These are phyloP conservation scores for Penicillium silybi DNA, from an alignment of 495 filamentous ascomycete species.

Conservation along the genomic window DNA sequence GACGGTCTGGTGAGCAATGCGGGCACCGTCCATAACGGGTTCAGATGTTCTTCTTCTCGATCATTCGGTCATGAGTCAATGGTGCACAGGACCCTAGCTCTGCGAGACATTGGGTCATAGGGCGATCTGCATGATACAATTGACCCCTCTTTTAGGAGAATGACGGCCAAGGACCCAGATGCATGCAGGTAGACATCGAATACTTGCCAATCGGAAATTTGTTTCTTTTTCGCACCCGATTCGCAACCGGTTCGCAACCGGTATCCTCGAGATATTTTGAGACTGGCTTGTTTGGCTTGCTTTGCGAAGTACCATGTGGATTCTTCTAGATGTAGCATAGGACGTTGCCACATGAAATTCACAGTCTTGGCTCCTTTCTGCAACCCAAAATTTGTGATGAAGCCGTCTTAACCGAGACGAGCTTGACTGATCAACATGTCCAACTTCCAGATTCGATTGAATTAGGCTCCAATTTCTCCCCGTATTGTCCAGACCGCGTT, in stretches of 20 bases:
- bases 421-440: conserved; percentile 17
- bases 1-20: not conserved
- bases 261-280: not conserved
- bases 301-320: conserved; percentile 5
- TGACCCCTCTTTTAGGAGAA: conserved; percentile 3
- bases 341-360: conserved; percentile 13
- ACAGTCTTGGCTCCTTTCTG: conserved; percentile 11
- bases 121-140: conserved; percentile 8
- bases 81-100: not conserved
- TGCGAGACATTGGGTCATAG: not conserved
- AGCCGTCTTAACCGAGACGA: conserved; percentile 27
- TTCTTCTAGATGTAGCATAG: not conserved
- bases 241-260: not conserved
- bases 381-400: conserved; percentile 3
- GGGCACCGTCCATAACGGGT: conserved; percentile 1
- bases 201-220: not conserved
- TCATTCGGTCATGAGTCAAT: not conserved
- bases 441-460: conserved; percentile 14
- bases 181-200: conserved; percentile 9
- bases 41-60: conserved; percentile 1
- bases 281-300: not conserved
- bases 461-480: conserved; percentile 4
- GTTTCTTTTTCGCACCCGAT: not conserved
- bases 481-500: conserved; percentile 4
- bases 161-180: conserved; percentile 6